Evolutionary conservation across 495 filamentous ascomycete genomes (phyloP), one percentile per base, ranked within the genome.

Genomic region (Penicillium malachiteum): DNA sequence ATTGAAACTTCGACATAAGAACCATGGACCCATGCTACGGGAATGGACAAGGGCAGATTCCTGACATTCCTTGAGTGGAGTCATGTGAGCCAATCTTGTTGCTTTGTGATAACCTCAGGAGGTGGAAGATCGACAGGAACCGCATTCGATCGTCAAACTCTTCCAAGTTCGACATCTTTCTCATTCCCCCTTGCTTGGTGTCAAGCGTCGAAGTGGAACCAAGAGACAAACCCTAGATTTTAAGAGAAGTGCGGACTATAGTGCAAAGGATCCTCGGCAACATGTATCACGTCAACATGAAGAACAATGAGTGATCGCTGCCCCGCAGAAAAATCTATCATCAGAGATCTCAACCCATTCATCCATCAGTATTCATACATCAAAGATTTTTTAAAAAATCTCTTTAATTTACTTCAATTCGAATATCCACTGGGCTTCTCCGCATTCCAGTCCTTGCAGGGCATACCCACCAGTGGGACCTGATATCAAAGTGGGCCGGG

Each of bases 381-480:
- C 16, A 9, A 37, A 31, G 3, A 26, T 26, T 26, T 4, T 1
- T 26, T 26, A 4, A 26, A 26, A 26, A 26, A 26, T 13, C 34
- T 7, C 7, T 37, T 5, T 10, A 30, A 10, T 5, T 46, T 14
- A 7, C 6, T 26, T 46, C 14, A 12, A 7, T 12, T 17, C 3
- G 11, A 47, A 37, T 46, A 30, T 55, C 43, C 12, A 43, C 39
- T 41, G 39, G 41, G 52, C 33, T 44, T 53, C 39, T 45, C 38
- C n/a, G 45, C 59, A 65, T 68, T 60, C 65, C 57, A 41, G 46
- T 21, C 62, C 65, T 57, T 68, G 62, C 62, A 63, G 62, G 37
- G 17, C 48, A 65, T 63, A 45, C 63, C 45, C 57, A 14, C 21
- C 47, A 38, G 57, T 63, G 59, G 55, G 49, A 16, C 54, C 12